Percentiles rank a stretch among this genome's conserved stretches.
These are phyloP conservation scores for Excoecaria agallocha DNA, from an alignment of 345 rosid species.

Conservation along the genomic window DNA sequence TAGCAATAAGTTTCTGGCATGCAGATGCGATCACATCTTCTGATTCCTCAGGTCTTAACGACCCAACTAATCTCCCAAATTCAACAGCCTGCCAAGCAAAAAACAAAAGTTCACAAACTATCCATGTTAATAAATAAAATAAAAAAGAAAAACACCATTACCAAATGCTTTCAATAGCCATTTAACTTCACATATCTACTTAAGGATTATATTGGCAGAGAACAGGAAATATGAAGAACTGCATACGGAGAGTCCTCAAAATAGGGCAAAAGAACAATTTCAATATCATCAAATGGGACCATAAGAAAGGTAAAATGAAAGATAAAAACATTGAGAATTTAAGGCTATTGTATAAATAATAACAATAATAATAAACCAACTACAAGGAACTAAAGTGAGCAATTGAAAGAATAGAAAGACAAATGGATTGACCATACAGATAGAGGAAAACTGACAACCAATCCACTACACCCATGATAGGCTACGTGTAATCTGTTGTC, in stretches of 20 bases:
- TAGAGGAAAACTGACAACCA: background rate
- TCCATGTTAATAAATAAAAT: conserved; percentile 9
- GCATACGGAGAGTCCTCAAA: background rate
- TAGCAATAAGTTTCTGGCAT: conserved; percentile 69
- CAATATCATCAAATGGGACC: background rate
- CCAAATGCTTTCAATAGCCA: background rate
- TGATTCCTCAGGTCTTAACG: conserved; percentile 73
- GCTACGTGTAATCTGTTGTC: background rate
- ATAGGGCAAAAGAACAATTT: background rate
- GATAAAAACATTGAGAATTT: background rate
- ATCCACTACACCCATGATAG: background rate
- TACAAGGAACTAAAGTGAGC: background rate
- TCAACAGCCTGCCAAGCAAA: conserved; percentile 76
- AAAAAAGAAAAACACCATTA: background rate
- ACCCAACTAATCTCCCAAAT: conserved; percentile 77
- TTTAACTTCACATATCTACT: background rate
- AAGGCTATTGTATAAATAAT: background rate
- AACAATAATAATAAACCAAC: background rate
- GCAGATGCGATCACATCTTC: conserved; percentile 90
- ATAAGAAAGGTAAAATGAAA: background rate
- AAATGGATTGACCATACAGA: background rate
- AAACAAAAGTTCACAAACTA: conserved; percentile 21
- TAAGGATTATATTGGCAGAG: background rate
- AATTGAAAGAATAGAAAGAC: background rate
- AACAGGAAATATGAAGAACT: background rate